Conservation (phyloP, 208 protist genomes). For the Leishmania aethiopica region DNA sequence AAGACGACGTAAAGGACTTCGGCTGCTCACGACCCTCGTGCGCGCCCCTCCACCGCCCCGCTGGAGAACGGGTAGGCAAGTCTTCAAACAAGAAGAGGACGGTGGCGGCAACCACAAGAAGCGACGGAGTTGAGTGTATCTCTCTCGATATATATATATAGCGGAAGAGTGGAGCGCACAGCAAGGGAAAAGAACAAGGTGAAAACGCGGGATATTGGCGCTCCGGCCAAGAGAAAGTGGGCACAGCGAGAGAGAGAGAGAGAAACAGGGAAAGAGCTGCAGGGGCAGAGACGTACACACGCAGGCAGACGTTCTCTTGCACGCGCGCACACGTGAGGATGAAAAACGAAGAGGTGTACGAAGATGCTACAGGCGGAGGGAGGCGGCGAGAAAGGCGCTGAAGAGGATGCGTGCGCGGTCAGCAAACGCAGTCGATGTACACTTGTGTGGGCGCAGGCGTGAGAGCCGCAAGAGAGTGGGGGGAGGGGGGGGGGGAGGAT, state of each 20-base stretch:
- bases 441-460: not conserved
- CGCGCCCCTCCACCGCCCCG: not conserved
- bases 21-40: not conserved
- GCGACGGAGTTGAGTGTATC: not conserved
- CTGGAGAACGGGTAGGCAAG: not conserved
- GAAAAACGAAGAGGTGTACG: not conserved
- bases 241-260: not conserved
- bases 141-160: not conserved
- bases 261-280: not conserved
- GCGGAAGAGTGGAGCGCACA: too few relatives aligned
- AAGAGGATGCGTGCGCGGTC: not conserved
- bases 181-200: not conserved
- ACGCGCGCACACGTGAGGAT: not conserved
- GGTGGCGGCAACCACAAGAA: not conserved
- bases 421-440: not conserved
- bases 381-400: not conserved
- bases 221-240: not conserved
- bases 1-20: not conserved
- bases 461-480: not conserved
- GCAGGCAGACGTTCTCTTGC: not conserved
- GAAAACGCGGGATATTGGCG: not conserved
- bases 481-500: not conserved
- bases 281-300: not conserved
- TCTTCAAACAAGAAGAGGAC: not conserved
- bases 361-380: not conserved